phyloP scores from a whole-genome alignment of 2,329 filamentous ascomycete genomes.

The Colletotrichum truncatum region DNA sequence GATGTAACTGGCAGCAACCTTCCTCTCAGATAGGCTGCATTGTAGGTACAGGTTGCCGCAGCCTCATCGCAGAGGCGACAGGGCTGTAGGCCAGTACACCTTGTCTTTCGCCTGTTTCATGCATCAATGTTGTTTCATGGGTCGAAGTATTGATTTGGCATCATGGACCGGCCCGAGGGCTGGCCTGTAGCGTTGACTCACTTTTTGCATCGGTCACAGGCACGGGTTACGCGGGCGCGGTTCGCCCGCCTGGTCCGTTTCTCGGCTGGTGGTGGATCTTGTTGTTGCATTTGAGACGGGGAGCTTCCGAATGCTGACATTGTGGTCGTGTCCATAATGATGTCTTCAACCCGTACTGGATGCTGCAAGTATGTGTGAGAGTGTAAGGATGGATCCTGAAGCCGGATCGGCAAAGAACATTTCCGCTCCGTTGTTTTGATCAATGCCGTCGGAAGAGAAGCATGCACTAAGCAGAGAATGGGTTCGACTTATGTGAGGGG shows the following conservation, averaged over 20 bases:
- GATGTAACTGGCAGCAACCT: conserved; percentile 46
- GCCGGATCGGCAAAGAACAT: too few species aligned
- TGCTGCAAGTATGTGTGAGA: too few species aligned
- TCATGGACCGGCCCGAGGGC: neutral
- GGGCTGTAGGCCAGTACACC: conserved; percentile 41
- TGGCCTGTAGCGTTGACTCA: too few species aligned
- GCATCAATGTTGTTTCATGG: too few species aligned
- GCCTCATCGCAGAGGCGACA: conserved; percentile 42
- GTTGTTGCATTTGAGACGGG: neutral
- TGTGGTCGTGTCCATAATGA: too few species aligned
- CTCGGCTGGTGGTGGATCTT: neutral
- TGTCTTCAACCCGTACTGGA: too few species aligned
- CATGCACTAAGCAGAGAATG: too few species aligned
- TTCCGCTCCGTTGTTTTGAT: too few species aligned
- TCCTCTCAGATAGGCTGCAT: conserved; percentile 57
- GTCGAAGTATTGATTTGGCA: neutral
- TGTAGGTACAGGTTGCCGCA: conserved; percentile 52
- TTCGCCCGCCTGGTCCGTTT: conserved; percentile 36
- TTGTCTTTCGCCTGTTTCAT: conserved; percentile 38
- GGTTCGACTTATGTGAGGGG: too few species aligned
- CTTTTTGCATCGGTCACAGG: conserved; percentile 58
- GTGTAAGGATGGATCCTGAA: too few species aligned
- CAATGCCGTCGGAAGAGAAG: too few species aligned
- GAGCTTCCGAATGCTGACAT: neutral
- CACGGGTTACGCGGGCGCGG: conserved; percentile 52